Base-by-base conservation (phyloP, 2,329 filamentous ascomycete species). In the Colletotrichum sp. region DNA sequence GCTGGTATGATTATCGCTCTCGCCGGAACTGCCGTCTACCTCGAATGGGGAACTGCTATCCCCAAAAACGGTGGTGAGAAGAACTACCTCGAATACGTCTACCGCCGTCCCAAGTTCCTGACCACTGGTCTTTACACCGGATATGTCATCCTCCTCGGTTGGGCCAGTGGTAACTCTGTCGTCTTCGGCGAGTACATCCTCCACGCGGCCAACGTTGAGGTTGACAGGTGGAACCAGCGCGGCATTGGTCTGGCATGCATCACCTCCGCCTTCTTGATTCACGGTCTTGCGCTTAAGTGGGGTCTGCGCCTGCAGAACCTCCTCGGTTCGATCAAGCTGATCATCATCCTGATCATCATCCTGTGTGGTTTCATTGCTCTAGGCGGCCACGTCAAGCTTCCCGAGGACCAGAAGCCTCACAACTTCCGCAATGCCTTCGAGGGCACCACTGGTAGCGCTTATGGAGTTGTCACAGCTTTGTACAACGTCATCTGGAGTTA, bases 401-500 rank as follows among this genome's bases (percentile, higher is more conserved):
- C 70, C 18, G 70, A 76, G 10, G 88, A 90, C 65, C 80, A 87
- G 44, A 90, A 91, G 80, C 91, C 91, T 8, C 83, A 92, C 81
- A 94, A 92, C 85, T 93, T 94, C 80, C 83, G 84, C 78, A 88
- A 92, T 75, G 90, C 92, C 12, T 95, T 94, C 77, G 88, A 89
- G 63, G 93, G 93, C 10, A 94, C 93, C 7, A 93, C 91, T 1
- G 90, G 91, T 9, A 92, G 89, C 78, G 89, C 91, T 2, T 94
- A 94, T 78, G 92, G 91, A 64, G 88, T 93, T 39, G 92, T 93
- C n/a, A 94, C 91, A 2, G 92, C 93, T 0, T 85, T 95, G 0
- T 94, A 93, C 87, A 94, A 94, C 79, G 92, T 94, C 77, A 92
- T 94, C 80, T 94, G 92, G 90, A 92, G 90, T 76, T 95, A 92